Percentiles rank a stretch among this genome's conserved stretches.
Conservation (phyloP, 192 early-diverging fungal species). For the Entophlyctis luteolus region DNA sequence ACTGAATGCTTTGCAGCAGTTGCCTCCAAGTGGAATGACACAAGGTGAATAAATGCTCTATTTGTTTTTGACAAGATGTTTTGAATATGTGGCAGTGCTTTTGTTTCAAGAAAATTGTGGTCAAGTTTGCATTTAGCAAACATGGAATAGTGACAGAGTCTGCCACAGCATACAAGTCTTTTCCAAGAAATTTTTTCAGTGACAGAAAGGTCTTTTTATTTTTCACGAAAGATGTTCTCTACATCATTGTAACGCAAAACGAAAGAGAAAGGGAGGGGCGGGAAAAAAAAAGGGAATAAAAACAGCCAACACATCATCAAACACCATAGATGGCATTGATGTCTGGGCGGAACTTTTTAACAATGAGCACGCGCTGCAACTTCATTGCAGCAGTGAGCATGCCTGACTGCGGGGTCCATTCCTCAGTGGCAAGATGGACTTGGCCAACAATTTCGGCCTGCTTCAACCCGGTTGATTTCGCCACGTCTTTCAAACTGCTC, state of each 20-base stretch:
- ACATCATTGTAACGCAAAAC: not conserved
- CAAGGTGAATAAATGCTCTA: no score
- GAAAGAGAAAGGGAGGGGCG: not conserved
- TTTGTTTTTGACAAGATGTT: no score
- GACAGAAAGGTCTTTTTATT: no score
- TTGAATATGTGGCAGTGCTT: no score
- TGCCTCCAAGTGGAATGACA: no score
- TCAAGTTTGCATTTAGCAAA: no score
- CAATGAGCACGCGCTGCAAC: constrained; percentile 78
- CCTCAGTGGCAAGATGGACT: constrained; percentile 64
- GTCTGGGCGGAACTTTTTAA: constrained; percentile 58
- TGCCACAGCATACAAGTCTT: no score
- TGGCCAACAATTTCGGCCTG: constrained; percentile 66
- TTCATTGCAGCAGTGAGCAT: constrained; percentile 94
- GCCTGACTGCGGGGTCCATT: constrained; percentile 89
- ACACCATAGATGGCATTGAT: constrained; percentile 53
- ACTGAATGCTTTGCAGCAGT: no score
- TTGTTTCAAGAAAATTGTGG: no score
- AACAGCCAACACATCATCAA: not conserved
- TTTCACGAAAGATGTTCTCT: no score
- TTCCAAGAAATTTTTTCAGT: no score
- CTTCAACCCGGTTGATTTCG: constrained; percentile 62
- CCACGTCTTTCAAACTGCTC: constrained; percentile 51
- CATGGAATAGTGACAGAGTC: no score
- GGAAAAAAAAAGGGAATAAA: not conserved